These are phyloP conservation scores for Hymenoscyphus linearis DNA, from an alignment of 2,329 filamentous ascomycete genomes.

Conservation along the genomic window DNA sequence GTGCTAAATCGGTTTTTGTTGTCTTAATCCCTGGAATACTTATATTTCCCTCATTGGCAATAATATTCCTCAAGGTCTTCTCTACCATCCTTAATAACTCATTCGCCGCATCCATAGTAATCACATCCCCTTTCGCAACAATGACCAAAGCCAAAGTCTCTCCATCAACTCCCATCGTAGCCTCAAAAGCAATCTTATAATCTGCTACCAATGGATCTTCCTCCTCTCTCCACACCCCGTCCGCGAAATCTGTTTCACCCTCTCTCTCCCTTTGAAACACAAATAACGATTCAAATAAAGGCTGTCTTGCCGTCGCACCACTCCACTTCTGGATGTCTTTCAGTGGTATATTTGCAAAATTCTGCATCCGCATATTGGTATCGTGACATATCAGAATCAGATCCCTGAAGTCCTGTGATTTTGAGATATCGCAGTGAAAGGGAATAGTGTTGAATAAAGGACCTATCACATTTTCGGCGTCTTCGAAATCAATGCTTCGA, in stretches of 20 bases:
- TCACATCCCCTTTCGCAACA: constrained; percentile 47
- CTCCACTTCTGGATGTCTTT: constrained; percentile 79
- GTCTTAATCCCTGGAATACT: background rate
- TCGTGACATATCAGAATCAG: constrained; percentile 62
- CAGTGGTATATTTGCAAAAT: constrained; percentile 74
- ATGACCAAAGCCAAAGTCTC: constrained; percentile 49
- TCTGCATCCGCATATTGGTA: constrained; percentile 61
- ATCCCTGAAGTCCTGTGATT: constrained; percentile 50
- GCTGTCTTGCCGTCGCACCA: constrained; percentile 41
- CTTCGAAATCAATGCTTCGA: constrained; percentile 62
- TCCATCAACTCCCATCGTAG: constrained; percentile 47
- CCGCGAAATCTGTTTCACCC: constrained; percentile 18
- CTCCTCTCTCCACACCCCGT: constrained; percentile 48
- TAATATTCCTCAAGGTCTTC: constrained; percentile 15
- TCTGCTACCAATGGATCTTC: constrained; percentile 38
- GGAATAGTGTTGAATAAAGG: constrained; percentile 90
- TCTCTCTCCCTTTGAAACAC: constrained; percentile 60
- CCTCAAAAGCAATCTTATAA: constrained; percentile 68
- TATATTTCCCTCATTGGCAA: constrained; percentile 13
- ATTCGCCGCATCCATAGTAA: constrained; percentile 33
- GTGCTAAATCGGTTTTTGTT: background rate
- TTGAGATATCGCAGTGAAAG: constrained; percentile 47
- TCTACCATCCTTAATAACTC: constrained; percentile 41
- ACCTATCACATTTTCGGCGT: constrained; percentile 64
- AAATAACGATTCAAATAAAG: constrained; percentile 76